Evolutionary conservation across 208 protist genomes (phyloP).

Genomic region (Trypanosoma theileri): DNA sequence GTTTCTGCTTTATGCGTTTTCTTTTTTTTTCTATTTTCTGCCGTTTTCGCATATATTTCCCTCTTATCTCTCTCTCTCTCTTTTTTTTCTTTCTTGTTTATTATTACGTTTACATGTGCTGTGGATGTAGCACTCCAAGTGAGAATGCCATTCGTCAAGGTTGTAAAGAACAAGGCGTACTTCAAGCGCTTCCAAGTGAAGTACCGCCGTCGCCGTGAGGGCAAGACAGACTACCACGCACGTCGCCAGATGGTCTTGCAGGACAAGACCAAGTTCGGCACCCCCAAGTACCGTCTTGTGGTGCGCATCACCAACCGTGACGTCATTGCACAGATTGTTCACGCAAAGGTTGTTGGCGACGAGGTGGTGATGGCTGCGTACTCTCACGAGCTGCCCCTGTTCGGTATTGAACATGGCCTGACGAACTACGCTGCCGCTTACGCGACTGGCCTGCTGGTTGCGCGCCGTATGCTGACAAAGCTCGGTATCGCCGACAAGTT

Average conservation of each 20-base stretch:
- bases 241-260: conserved; percentile 96
- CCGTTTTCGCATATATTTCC: not conserved
- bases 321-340: conserved; percentile 97
- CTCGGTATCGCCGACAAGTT: conserved; percentile 94
- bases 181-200: conserved; percentile 99
- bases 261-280: conserved; percentile 99
- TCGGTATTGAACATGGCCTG: conserved; percentile 95
- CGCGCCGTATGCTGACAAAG: conserved; percentile 96
- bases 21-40: too few relatives aligned
- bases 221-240: conserved; percentile 99
- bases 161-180: conserved; percentile 95
- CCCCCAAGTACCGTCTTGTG: conserved; percentile 98
- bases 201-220: conserved; percentile 97
- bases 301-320: conserved; percentile 98
- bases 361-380: conserved; percentile 95
- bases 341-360: conserved; percentile 96
- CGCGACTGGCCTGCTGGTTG: conserved; percentile 97
- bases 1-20: too few relatives aligned
- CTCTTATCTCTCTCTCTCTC: not conserved
- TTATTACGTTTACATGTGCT: not conserved
- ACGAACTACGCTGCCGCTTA: conserved; percentile 99
- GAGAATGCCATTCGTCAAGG: conserved; percentile 86
- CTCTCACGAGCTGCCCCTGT: conserved; percentile 96
- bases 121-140: not conserved
- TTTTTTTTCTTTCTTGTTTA: not conserved